A percentile compares a stretch with the other conserved stretches of the same genome.
phyloP scores from a whole-genome alignment of 305 asterid species.

The Ilex paraguariensis region DNA sequence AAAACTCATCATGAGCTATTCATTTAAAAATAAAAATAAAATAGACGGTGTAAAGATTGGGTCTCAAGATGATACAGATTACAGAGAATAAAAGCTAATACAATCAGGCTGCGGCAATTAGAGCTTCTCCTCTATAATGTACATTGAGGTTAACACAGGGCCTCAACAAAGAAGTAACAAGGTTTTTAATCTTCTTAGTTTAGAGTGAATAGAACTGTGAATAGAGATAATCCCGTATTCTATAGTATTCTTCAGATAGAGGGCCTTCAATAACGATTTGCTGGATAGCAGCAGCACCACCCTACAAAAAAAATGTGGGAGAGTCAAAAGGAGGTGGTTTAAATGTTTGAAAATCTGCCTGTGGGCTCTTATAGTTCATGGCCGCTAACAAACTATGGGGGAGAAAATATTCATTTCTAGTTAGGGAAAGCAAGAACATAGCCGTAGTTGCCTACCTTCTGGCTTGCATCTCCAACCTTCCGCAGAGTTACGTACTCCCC shows the following conservation, averaged over 20 bases:
- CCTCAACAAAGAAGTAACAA: background rate
- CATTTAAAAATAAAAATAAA: too few relatives aligned
- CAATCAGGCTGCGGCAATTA: background rate
- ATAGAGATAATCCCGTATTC: constrained; percentile 70
- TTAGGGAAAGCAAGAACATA: background rate
- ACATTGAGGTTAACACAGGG: background rate
- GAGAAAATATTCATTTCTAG: background rate
- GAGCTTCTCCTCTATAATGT: background rate
- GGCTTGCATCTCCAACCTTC: constrained; percentile 90
- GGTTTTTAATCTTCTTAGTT: constrained; percentile 1
- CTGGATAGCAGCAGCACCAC: constrained; percentile 73
- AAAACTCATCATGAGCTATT: too few relatives aligned
- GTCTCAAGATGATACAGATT: background rate
- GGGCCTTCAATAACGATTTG: constrained; percentile 96
- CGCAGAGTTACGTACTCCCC: constrained; percentile 90
- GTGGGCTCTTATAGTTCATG: background rate
- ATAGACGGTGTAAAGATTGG: background rate
- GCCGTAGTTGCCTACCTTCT: constrained; percentile 50
- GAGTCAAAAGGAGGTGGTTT: background rate
- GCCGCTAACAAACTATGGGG: background rate
- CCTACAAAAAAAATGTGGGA: constrained; percentile 36
- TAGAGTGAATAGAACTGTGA: constrained; percentile 85
- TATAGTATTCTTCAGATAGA: constrained; percentile 82
- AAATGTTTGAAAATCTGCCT: too few relatives aligned
- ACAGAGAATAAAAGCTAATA: background rate